Percentiles rank a stretch among this genome's conserved stretches.
Evolutionary conservation across 768 basidiomycete species (phyloP).

Genomic region (Cytidiella melzeri): DNA sequence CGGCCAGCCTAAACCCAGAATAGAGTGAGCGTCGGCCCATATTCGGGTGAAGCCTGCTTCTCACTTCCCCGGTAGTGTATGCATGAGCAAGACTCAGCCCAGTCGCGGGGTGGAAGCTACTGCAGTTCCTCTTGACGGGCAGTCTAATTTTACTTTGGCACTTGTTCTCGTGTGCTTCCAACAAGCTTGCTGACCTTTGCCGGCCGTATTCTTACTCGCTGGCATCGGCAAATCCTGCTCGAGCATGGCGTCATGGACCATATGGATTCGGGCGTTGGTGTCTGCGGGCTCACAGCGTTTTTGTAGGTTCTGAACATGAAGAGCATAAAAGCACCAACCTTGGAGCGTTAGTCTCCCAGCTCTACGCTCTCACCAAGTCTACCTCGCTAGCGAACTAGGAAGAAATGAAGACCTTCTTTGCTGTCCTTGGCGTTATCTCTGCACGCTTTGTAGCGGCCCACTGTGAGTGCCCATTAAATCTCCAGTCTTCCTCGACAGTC

Average conservation of each 20-base stretch:
- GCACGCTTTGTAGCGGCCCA: conserved; percentile 15
- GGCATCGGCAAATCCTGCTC: too few species aligned
- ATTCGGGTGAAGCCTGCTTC: not conserved
- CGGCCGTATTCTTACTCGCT: too few species aligned
- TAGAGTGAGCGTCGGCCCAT: not conserved
- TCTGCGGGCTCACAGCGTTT: not conserved
- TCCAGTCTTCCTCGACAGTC: not conserved
- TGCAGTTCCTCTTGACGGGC: too few species aligned
- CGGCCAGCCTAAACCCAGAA: not conserved
- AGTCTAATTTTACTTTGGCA: too few species aligned
- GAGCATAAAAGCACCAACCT: not conserved
- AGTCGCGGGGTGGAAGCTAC: too few species aligned
- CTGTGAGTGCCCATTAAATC: conserved; percentile 9
- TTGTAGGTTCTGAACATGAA: too few species aligned
- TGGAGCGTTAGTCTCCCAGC: not conserved
- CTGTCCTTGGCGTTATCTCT: conserved; percentile 14
- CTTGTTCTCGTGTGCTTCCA: too few species aligned
- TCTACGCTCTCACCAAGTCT: not conserved
- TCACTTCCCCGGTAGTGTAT: not conserved
- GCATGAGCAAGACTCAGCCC: too few species aligned
- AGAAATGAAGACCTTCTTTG: conserved; percentile 19
- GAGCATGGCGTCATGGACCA: too few species aligned
- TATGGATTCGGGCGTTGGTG: too few species aligned
- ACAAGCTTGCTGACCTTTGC: too few species aligned
- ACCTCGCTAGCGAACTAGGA: not conserved